Percentiles rank a stretch among this genome's conserved stretches.
Conservation (phyloP, 805 yeast species). For the Saccharomycopsis javanensis region DNA sequence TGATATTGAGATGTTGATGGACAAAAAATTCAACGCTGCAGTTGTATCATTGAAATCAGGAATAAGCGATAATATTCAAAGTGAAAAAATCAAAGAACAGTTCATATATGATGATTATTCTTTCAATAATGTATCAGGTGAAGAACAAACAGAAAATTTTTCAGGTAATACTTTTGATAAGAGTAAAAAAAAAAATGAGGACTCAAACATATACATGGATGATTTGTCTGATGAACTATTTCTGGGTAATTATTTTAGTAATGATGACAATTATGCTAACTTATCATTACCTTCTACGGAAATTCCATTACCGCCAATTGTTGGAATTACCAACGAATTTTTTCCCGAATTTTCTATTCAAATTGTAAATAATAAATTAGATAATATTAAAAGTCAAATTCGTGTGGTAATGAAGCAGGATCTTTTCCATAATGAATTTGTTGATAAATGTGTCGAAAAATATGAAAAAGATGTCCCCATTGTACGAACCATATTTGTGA, state of each 20-base stretch:
- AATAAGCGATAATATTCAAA: neutral
- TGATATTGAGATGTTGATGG: neutral
- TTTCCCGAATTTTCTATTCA: conserved; percentile 19
- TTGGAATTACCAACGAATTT: conserved; percentile 15
- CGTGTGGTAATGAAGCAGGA: conserved; percentile 17
- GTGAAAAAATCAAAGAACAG: neutral
- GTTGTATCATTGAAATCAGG: neutral
- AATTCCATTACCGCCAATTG: conserved; percentile 18
- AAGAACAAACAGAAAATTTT: neutral
- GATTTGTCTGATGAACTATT: neutral
- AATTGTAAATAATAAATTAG: conserved; percentile 9
- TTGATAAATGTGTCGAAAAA: conserved; percentile 9
- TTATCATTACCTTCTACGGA: conserved; percentile 7
- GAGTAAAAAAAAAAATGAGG: too few species aligned
- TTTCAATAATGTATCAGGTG: neutral
- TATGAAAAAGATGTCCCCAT: neutral
- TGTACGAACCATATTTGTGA: conserved; percentile 13
- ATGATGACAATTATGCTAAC: conserved; percentile 2
- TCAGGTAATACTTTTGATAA: too few species aligned
- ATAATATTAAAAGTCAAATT: conserved; percentile 7
- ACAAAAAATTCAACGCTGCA: neutral
- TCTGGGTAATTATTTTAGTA: neutral
- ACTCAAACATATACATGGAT: neutral
- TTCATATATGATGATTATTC: neutral
- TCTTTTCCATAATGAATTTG: conserved; percentile 16